Evolutionary conservation across 2,329 filamentous ascomycete genomes (phyloP), one percentile per base, ranked within the genome.

Genomic region (Huntiella moniliformis): DNA sequence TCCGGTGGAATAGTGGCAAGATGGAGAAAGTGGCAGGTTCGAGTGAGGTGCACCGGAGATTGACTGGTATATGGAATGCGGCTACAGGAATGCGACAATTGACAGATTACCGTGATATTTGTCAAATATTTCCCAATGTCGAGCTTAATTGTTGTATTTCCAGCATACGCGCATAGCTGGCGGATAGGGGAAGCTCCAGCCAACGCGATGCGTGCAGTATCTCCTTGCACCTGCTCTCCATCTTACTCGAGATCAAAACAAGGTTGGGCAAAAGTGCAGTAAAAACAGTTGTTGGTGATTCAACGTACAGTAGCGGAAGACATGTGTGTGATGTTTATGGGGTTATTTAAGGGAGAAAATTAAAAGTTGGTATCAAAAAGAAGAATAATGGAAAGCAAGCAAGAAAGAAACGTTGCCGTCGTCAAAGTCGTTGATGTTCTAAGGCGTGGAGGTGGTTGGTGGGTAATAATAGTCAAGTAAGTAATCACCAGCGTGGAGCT

Each of bases 231-330:
- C 22, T 28, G 22, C 22, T 28, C 22, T 28, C 22, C 7, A 28
- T 28, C 22, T 28, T 28, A 28, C 22, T 28, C 22, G 22, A 28
- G 22, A 28, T 28, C 22, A 28, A 28, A 28, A 28, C 22, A 28
- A 28, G 22, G 22, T 28, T 28, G 13, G 18, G 42, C 12, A 33
- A n/a, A 38, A 39, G 13, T 44, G 40, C 28, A 35, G 41, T n/a
- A 41, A 31, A 22, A 42, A 28, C 45, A 39, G 8, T 4, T 22
- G 16, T 39, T 18, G 38, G 46, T 44, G 34, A 48, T 39, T 33
- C 17, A 40, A 60, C 58, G 44, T 60, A 60, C 57, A 52, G 57
- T 54, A 52, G 56, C 51, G 47, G 58, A 59, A 51, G 56, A 60
- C 58, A 60, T 60, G 46, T 53, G 52, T 50, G 51, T 51, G 50